These are phyloP conservation scores for Cryptococcus hybrid DNA, from an alignment of 1,284 basidiomycete genomes.

Conservation along the genomic window DNA sequence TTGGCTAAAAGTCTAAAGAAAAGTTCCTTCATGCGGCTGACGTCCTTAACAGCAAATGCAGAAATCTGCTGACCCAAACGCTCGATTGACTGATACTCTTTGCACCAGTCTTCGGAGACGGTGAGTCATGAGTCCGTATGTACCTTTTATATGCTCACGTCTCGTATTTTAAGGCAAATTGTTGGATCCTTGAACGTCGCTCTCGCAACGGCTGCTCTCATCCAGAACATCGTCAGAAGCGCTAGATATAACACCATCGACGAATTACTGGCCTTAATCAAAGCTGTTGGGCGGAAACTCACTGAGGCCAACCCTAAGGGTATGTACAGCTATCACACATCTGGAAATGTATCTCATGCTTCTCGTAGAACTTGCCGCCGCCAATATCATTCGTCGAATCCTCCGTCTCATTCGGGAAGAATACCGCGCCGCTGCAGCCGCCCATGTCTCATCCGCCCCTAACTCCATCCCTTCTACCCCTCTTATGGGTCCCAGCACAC, in stretches of 20 bases:
- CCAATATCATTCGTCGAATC: conserved; percentile 88
- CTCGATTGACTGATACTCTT: conserved; percentile 62
- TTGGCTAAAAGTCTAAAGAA: background rate
- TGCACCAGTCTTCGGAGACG: conserved; percentile 65
- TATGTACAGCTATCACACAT: conserved; percentile 40
- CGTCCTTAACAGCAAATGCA: conserved; percentile 3
- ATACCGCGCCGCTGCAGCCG: conserved; percentile 56
- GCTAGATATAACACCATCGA: conserved; percentile 84
- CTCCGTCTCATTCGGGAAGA: conserved; percentile 93
- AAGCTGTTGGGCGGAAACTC: conserved; percentile 72
- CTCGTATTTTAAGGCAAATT: conserved; percentile 59
- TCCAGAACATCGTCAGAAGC: conserved; percentile 84
- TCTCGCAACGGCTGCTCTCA: conserved; percentile 79
- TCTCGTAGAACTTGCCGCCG: conserved; percentile 78
- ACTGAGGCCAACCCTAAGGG: conserved; percentile 93
- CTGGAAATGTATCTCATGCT: background rate
- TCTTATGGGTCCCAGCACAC: conserved; percentile 34
- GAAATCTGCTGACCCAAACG: conserved; percentile 29
- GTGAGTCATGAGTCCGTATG: conserved; percentile 50
- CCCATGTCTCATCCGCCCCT: conserved; percentile 31
- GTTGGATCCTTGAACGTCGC: conserved; percentile 85
- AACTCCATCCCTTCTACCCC: conserved; percentile 44
- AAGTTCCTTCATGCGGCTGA: too few species aligned
- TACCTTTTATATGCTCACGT: conserved; percentile 1
- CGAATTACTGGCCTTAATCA: conserved; percentile 77